A percentile compares a stretch with the other conserved stretches of the same genome.
Conservation (phyloP, 2,329 filamentous ascomycete species). For the Phyllosticta ampelicida region DNA sequence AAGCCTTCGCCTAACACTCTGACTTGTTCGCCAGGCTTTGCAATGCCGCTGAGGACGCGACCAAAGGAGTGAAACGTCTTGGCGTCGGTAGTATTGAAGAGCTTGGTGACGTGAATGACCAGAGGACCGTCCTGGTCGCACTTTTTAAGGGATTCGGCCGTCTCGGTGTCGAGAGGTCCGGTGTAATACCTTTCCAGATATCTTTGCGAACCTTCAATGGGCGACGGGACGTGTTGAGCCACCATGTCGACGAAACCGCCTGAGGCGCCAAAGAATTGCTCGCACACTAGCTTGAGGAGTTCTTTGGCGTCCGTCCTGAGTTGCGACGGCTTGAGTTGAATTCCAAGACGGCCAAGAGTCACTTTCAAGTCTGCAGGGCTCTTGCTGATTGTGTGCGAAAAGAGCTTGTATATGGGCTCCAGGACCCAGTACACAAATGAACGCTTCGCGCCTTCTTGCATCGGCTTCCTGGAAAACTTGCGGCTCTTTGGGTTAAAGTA, state of each 20-base stretch:
- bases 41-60: constrained; percentile 85
- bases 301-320: constrained; percentile 84
- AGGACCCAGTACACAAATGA: constrained; percentile 92
- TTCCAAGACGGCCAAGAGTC: constrained; percentile 69
- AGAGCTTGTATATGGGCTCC: constrained; percentile 96
- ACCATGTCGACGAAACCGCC: constrained; percentile 95
- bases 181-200: constrained; percentile 85
- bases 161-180: constrained; percentile 71
- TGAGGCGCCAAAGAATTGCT: constrained; percentile 88
- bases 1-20: constrained; percentile 92
- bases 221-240: constrained; percentile 78
- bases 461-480: constrained; percentile 78
- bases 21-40: constrained; percentile 68
- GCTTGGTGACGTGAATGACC: constrained; percentile 84
- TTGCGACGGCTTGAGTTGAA: constrained; percentile 81
- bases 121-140: constrained; percentile 87
- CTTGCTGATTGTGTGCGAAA: constrained; percentile 87
- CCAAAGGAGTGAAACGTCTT: constrained; percentile 84
- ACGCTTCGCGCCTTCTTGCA: constrained; percentile 69
- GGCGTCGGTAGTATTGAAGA: constrained; percentile 86
- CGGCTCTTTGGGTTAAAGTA: constrained; percentile 89
- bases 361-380: constrained; percentile 73
- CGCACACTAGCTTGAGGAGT: constrained; percentile 78
- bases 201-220: constrained; percentile 62
- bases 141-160: constrained; percentile 66